Evolutionary conservation across 805 yeast species (phyloP).

Genomic region (Lipomyces lipofer): DNA sequence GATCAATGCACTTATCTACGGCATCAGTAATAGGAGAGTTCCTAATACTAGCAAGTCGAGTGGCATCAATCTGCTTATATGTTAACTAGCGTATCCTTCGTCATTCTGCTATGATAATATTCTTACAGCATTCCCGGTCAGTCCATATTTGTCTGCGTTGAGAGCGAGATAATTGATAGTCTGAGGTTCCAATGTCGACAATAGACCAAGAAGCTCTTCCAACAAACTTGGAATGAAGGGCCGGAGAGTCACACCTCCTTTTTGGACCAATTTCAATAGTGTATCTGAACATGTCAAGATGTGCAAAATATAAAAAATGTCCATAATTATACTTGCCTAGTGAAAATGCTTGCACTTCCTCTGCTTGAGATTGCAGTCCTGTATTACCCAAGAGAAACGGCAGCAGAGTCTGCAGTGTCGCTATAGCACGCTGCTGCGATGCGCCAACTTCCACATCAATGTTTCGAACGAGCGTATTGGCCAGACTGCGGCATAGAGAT

Average conservation of each 20-base stretch:
- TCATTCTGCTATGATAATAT: background rate
- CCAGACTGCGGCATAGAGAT: conserved; percentile 63
- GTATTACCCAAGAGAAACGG: conserved; percentile 78
- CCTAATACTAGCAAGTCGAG: conserved; percentile 69
- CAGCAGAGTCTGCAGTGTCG: conserved; percentile 57
- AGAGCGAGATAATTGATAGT: conserved; percentile 78
- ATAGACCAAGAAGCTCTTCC: conserved; percentile 64
- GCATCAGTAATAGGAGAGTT: conserved; percentile 88
- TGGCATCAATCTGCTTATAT: conserved; percentile 63
- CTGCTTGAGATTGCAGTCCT: conserved; percentile 82
- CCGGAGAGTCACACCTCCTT: conserved; percentile 56
- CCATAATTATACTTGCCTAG: conserved; percentile 38
- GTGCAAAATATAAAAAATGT: conserved; percentile 35
- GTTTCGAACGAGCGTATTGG: conserved; percentile 60
- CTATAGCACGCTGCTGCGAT: conserved; percentile 46
- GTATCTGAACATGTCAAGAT: conserved; percentile 43
- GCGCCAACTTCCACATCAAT: conserved; percentile 51
- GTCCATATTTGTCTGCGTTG: conserved; percentile 84
- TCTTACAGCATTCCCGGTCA: conserved; percentile 57
- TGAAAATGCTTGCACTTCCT: conserved; percentile 77
- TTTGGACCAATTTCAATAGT: conserved; percentile 66
- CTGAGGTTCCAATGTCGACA: conserved; percentile 92
- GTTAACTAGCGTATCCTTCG: background rate
- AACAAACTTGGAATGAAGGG: conserved; percentile 70
- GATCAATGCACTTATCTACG: conserved; percentile 65